Base-by-base conservation (phyloP, 2,329 filamentous ascomycete species). In the Metarhizium sp. region DNA sequence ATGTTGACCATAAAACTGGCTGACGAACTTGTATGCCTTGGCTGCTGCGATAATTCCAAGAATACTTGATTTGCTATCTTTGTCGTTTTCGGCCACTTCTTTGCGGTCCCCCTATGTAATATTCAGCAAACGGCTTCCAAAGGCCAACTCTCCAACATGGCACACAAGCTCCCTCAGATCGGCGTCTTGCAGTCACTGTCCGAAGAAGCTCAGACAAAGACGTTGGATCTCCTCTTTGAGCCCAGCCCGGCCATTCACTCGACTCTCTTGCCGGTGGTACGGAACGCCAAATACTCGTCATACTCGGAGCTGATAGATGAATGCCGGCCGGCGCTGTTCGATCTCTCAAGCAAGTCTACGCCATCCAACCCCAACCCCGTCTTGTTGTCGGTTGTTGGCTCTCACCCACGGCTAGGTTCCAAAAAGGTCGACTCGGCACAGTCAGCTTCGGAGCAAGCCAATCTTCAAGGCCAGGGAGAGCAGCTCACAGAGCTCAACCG, bases 191-290 rank as follows among this genome's bases (percentile, higher is more conserved):
- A 78, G 30, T 71, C 73, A 50, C 78, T 86, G 51, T 67, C 83
- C 18, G 76, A 81, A 34, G 64, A 75, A 32, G 73, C 79, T 20
- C 78, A 87, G 55, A 77, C 75, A 42, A 65, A 71, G 4, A 74
- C 85, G 51, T 80, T 96, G 51, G 88, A 95, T 71, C 78, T 85
- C 3, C 84, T 96, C 57, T 96, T 96, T 71, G 92, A 96, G 68
- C 88, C 89, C 16, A 91, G 86, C 54, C 75, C 80, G 0, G 81
- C 85, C 52, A 82, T 96, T 1, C 90, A 92, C 69, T 76, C 79
- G 13, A 77, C 94, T 14, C 81, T 88, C 16, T 68, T 89, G 6
- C 87, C 88, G 2, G 73, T 86, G 2, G 75, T 95, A n/a, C 76
- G 75, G 45, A 63, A 68, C 1, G 63, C 64, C 10, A 69, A 74